Base-by-base conservation (phyloP, 768 basidiomycete species). In the Trametes punicea region DNA sequence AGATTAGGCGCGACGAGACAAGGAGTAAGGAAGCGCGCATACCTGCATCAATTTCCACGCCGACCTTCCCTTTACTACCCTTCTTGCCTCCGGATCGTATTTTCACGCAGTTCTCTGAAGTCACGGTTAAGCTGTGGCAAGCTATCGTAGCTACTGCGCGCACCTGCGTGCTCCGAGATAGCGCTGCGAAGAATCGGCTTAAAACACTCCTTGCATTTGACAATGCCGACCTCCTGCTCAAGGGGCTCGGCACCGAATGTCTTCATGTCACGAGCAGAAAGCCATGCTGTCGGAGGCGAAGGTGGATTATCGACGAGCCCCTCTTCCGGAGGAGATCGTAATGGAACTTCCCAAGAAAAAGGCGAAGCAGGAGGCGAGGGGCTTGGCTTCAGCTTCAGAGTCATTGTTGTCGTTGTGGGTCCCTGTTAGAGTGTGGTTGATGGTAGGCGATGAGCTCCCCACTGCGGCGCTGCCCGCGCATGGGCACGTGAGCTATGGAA, bases 251-350 rank as follows among this genome's bases (percentile, higher is more conserved):
- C 77, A 29, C 92, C 92, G 70, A 89, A 96, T 58, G 88, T 78
- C 75, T 87, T 88, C 93, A 93, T 94, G 65, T 94, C 90, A 44
- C 80, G 80, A 7, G 88, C 90, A 25, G 87, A 82, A 13, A 95
- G 84, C 85, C 91, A 92, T 74, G 84, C 79, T 21, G 90, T 88
- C 0, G 93, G 92, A 0, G 92, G 90, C 0, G 87, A 83, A 0
- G 81, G 79, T 2, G 84, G 71, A 6, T 74, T 61, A 3, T 65
- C 51, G 1, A 47, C 56, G 10, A 72, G 69, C 0, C 77, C 71
- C 7, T 74, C 66, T 0, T 79, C 73, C 2, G 61, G 56, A 9
- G 69, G 65, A 0, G 65, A 62, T 13, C 61, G 47, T 2, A 71
- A 65, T 2, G 77, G 65, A 2, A 71, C 71, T 36, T 83, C 80